phyloP scores from a whole-genome alignment of 192 early-diverging fungal species.

The Phycomyces nitens region DNA sequence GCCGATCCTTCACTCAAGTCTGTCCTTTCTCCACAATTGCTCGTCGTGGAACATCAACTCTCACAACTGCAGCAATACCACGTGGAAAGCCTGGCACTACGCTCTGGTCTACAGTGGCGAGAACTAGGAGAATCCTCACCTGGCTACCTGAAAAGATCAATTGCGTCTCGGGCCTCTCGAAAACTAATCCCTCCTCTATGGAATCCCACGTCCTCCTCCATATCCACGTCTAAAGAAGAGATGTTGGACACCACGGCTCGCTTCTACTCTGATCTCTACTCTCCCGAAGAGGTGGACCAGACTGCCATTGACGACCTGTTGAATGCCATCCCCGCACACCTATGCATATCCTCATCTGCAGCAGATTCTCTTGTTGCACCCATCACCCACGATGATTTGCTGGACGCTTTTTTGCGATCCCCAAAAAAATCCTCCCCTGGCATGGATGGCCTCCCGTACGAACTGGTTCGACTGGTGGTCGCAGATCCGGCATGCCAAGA shows the following conservation, averaged over 20 bases:
- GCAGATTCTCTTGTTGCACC: not conserved
- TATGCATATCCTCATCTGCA: not conserved
- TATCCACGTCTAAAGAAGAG: not conserved
- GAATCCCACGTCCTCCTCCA: not conserved
- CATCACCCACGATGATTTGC: not conserved
- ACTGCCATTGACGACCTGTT: not conserved
- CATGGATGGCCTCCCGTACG: constrained; percentile 27
- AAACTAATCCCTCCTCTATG: constrained; percentile 1
- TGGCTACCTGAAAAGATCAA: not conserved
- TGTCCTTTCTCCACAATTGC: not conserved
- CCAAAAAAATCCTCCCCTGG: constrained; percentile 7
- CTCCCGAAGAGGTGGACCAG: not conserved
- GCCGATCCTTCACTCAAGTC: not conserved
- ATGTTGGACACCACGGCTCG: not conserved
- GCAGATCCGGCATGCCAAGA: not conserved
- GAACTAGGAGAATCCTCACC: not conserved
- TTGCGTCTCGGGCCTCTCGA: not conserved
- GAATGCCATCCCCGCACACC: too few relatives aligned
- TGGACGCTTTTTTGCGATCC: not conserved
- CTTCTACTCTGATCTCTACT: not conserved
- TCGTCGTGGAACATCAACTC: not conserved
- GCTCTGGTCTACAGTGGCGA: not conserved
- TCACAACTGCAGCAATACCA: not conserved
- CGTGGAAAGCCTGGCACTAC: not conserved
- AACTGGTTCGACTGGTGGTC: constrained; percentile 3